phyloP scores from a whole-genome alignment of 2,329 filamentous ascomycete genomes.

The Alternaria brassicae region DNA sequence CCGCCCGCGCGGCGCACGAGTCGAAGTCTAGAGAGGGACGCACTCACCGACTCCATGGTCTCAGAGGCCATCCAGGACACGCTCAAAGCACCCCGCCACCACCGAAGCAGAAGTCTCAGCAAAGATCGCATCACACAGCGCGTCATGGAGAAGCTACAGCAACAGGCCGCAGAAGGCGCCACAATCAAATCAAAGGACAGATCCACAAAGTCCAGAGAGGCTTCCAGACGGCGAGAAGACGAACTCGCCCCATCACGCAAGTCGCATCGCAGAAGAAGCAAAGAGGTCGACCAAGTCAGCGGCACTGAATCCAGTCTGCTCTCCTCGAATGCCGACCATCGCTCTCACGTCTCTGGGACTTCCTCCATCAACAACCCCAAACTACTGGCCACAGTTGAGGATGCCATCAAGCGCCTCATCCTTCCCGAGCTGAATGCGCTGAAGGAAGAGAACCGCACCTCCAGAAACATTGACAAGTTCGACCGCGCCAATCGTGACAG shows the following conservation, averaged over 20 bases:
- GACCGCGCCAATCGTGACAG: conserved; percentile 60
- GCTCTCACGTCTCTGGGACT: conserved; percentile 57
- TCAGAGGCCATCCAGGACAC: conserved; percentile 48
- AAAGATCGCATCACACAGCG: conserved; percentile 72
- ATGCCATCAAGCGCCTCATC: conserved; percentile 88
- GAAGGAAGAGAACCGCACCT: conserved; percentile 86
- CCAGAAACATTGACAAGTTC: conserved; percentile 73
- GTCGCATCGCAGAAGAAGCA: conserved; percentile 52
- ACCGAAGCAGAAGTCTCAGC: conserved; percentile 69
- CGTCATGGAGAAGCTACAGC: conserved; percentile 70
- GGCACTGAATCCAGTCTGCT: conserved; percentile 69
- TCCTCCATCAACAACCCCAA: conserved; percentile 93
- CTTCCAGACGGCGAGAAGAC: conserved; percentile 35
- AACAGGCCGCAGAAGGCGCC: conserved; percentile 57
- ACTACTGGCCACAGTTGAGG: conserved; percentile 87
- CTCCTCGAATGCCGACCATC: conserved; percentile 64
- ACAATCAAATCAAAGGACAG: conserved; percentile 27
- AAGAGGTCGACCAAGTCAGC: conserved; percentile 56
- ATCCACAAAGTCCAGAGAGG: conserved; percentile 18
- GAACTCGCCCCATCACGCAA: conserved; percentile 42
- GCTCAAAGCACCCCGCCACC: conserved; percentile 65
- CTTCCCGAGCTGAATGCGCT: conserved; percentile 90
- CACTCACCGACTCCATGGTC: conserved; percentile 31
- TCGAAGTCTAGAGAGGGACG: conserved; percentile 57
- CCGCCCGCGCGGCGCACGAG: conserved; percentile 58